These are phyloP conservation scores for Microdochium paspali DNA, from an alignment of 2,329 filamentous ascomycete species.

Conservation along the genomic window DNA sequence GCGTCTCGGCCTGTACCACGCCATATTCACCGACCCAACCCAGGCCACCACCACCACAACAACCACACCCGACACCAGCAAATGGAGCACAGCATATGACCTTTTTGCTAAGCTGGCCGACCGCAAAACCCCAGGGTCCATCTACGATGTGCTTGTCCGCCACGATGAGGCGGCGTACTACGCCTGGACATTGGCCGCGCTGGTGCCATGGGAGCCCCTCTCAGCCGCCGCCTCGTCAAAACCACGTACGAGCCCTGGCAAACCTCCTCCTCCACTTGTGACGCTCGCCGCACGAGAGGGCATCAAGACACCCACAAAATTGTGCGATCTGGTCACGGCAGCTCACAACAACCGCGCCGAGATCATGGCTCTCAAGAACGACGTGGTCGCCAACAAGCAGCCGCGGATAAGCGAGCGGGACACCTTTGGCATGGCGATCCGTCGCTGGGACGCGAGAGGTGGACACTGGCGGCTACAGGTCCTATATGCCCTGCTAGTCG, in stretches of 20 bases:
- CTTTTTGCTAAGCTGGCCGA: slow-evolving; percentile 43
- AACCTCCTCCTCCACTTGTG: slow-evolving; percentile 46
- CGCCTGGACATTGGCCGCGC: slow-evolving; percentile 66
- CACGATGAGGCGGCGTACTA: slow-evolving; percentile 58
- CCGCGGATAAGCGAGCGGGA: slow-evolving; percentile 45
- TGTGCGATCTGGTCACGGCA: slow-evolving; percentile 57
- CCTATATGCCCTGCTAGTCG: slow-evolving; percentile 56
- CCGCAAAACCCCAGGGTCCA: slow-evolving; percentile 33
- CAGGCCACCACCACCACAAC: background rate
- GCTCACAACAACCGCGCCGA: slow-evolving; percentile 52
- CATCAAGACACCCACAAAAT: slow-evolving; percentile 69
- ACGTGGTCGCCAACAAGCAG: slow-evolving; percentile 35
- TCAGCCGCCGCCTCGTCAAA: background rate
- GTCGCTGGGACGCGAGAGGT: slow-evolving; percentile 54
- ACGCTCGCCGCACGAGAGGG: slow-evolving; percentile 64
- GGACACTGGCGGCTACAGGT: slow-evolving; percentile 64
- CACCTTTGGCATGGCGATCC: slow-evolving; percentile 63
- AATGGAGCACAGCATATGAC: slow-evolving; percentile 56
- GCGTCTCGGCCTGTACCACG: slow-evolving; percentile 56
- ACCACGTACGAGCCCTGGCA: slow-evolving; percentile 30
- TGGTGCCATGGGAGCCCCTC: slow-evolving; percentile 62
- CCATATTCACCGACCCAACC: slow-evolving; percentile 63
- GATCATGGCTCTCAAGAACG: slow-evolving; percentile 51
- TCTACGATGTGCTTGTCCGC: slow-evolving; percentile 46
- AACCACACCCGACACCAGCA: slow-evolving; percentile 41